A percentile compares a stretch with the other conserved stretches of the same genome.
These are phyloP conservation scores for Globisporangium nodosum DNA, from an alignment of 352 stramenopile genomes.

Conservation along the genomic window DNA sequence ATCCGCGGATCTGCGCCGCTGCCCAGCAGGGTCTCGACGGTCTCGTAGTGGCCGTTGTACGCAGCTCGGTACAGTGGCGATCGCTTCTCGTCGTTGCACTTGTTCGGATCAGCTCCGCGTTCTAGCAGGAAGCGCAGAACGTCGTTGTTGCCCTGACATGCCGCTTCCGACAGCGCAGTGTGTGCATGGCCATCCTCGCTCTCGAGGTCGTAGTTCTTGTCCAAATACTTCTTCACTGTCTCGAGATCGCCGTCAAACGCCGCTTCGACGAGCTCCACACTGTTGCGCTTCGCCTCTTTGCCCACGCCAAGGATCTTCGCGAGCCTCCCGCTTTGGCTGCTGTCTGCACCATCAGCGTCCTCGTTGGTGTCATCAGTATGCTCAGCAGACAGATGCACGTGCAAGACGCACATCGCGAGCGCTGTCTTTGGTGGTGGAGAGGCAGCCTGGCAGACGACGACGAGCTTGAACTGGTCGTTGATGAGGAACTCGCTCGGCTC, in stretches of 20 bases:
- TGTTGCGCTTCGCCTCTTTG: constrained; percentile 72
- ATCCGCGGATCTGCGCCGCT: constrained; percentile 69
- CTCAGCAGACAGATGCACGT: constrained; percentile 25
- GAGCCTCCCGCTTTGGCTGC: constrained; percentile 13
- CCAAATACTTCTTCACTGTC: constrained; percentile 52
- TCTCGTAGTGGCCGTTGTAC: constrained; percentile 83
- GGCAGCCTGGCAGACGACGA: constrained; percentile 53
- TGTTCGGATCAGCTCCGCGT: constrained; percentile 81
- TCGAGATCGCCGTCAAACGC: constrained; percentile 87
- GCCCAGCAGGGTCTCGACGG: constrained; percentile 57
- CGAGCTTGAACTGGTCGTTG: constrained; percentile 85
- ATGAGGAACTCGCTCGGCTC: constrained; percentile 56
- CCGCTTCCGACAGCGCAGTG: constrained; percentile 82
- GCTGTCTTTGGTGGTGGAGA: constrained; percentile 42
- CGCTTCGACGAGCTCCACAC: constrained; percentile 77
- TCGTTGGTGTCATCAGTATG: constrained; percentile 5
- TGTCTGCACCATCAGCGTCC: constrained; percentile 2
- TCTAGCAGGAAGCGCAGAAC: constrained; percentile 69
- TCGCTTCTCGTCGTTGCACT: constrained; percentile 76
- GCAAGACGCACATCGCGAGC: constrained; percentile 62
- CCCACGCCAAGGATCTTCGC: constrained; percentile 45
- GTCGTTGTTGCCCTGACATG: constrained; percentile 73
- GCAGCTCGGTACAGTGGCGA: constrained; percentile 78
- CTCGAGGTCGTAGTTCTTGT: constrained; percentile 88
- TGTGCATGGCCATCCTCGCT: constrained; percentile 81